Evolutionary conservation across 176 grass and related monocot genomes (phyloP).

Genomic region (Raddia distichophylla): DNA sequence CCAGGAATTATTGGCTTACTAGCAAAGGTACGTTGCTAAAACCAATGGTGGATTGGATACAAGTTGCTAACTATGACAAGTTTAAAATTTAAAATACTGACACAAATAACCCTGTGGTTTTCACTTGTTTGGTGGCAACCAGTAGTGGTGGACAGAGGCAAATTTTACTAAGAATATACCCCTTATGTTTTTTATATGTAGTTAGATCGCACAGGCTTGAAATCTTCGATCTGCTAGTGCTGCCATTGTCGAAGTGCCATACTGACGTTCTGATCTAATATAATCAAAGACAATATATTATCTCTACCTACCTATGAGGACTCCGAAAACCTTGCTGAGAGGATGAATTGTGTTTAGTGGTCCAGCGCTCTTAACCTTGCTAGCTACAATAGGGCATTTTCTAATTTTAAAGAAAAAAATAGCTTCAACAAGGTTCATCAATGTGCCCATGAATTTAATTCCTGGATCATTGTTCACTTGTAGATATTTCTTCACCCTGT

Average conservation of each 20-base stretch:
- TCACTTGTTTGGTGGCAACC: slow-evolving; percentile 7
- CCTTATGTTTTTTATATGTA: neutral
- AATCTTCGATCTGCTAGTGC: slow-evolving; percentile 1
- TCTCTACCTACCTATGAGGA: neutral
- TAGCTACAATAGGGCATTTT: neutral
- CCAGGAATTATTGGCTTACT: slow-evolving; percentile 73
- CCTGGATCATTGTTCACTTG: neutral
- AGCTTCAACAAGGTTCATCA: slow-evolving; percentile 16
- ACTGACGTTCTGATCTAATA: slow-evolving; percentile 28
- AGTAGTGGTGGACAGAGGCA: neutral
- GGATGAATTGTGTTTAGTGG: slow-evolving; percentile 11
- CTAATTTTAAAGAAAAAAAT: neutral
- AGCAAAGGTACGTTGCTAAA: slow-evolving; percentile 68
- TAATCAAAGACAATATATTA: neutral
- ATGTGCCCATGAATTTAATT: slow-evolving; percentile 19
- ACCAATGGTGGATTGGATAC: slow-evolving; percentile 28
- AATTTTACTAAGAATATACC: slow-evolving; percentile 18
- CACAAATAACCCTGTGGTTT: neutral
- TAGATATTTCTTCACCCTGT: neutral
- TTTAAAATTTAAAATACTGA: slow-evolving; percentile 32
- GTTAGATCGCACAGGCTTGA: neutral
- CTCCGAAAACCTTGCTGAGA: neutral
- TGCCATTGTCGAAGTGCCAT: neutral
- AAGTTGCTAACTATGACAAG: slow-evolving; percentile 30
- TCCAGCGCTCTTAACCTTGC: neutral